Conservation (phyloP, 192 early-diverging fungal species). For the Gigaspora rosea region DNA sequence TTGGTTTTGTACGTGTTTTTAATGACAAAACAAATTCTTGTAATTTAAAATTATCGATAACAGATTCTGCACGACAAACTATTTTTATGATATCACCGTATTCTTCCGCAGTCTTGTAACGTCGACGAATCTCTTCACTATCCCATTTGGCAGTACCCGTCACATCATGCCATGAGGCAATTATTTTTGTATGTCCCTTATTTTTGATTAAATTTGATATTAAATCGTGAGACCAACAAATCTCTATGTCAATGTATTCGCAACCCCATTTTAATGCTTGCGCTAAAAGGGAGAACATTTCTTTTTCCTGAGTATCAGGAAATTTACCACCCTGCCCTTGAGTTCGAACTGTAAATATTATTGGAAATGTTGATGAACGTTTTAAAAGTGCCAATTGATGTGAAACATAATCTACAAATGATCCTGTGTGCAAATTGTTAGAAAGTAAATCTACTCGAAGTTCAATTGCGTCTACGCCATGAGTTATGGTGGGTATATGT, state of each 20-base stretch:
- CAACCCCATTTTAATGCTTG: constrained; percentile 83
- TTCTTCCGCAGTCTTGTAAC: constrained; percentile 57
- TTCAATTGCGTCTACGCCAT: constrained; percentile 89
- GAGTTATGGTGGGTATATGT: constrained; percentile 61
- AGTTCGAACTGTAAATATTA: constrained; percentile 94
- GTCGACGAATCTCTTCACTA: constrained; percentile 50
- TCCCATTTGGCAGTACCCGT: constrained; percentile 65
- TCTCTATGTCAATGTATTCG: constrained; percentile 92
- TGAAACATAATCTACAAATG: constrained; percentile 66
- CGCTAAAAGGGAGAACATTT: constrained; percentile 66
- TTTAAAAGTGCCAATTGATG: constrained; percentile 80
- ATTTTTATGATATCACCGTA: constrained; percentile 91
- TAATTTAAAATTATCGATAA: constrained; percentile 85
- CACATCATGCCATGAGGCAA: constrained; percentile 92
- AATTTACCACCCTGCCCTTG: constrained; percentile 86
- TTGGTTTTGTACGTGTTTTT: constrained; percentile 46
- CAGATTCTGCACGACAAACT: constrained; percentile 73
- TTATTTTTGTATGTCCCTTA: constrained; percentile 66
- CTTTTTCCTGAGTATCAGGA: constrained; percentile 60
- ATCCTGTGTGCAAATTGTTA: constrained; percentile 34
- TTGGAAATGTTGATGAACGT: constrained; percentile 69
- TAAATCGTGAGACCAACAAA: constrained; percentile 44
- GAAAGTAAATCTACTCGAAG: constrained; percentile 86
- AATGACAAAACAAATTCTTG: constrained; percentile 59
- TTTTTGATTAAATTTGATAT: constrained; percentile 53